Evolutionary conservation across 345 rosid species (phyloP), one percentile per base, ranked within the genome.

Genomic region (Eucalyptus paniculata): DNA sequence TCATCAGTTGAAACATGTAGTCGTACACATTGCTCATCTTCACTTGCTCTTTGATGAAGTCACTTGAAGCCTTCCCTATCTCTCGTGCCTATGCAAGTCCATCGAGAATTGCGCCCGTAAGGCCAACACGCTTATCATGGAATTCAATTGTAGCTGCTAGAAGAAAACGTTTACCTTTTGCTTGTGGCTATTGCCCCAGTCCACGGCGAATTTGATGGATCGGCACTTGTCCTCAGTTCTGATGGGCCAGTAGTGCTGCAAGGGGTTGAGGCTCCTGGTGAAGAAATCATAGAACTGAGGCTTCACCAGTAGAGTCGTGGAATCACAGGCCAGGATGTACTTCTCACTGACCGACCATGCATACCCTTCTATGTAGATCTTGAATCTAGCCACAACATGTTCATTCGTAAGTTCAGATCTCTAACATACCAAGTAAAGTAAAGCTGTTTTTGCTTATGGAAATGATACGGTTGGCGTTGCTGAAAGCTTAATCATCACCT

Each of bases 181-280:
- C n/a, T 89, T 91, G 92, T 96, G 94, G 86, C 87, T 91, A 88
- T 96, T 96, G 88, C 96, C 96, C 99, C 99, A 96, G 42, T 96
- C 94, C 50, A 96, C 99, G 11, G 99, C 97, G 91, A 96, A 96
- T 91, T 96, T 94, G 91, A 96, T 92, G 90, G 96, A 94, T 89
- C 91, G 90, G 92, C 98, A 95, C 91, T 94, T 96, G 86, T 93
- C 94, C 6, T 93, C 86, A 4, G 89, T 92, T 19, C 91, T 92
- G 69, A 96, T 92, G 13, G 98, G 98, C 98, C 98, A 96, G 90
- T 96, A 96, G 67, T 95, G 95, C 37, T 90, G 87, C 88, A 94
- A 49, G 37, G 96, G 96, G 10, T 89, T 91, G 80, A 95, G 88
- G 89, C 94, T 51, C 88, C 95, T 89, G 18, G 90, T 86, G 94